Evolutionary conservation across 2,329 filamentous ascomycete species (phyloP), one percentile per base, ranked within the genome.

Genomic region (Penicillium sp.): DNA sequence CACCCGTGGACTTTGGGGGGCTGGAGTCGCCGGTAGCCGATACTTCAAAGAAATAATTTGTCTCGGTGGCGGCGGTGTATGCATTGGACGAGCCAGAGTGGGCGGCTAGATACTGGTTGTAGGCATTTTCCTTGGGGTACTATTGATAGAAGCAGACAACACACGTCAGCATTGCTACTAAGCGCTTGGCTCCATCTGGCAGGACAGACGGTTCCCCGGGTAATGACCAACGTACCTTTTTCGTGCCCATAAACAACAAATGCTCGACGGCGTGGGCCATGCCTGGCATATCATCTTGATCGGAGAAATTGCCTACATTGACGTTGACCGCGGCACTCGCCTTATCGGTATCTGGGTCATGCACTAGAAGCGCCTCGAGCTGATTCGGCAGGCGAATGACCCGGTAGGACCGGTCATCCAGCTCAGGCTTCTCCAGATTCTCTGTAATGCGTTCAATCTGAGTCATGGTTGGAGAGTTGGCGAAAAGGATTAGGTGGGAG

Each of bases 11-110:
- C 55, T 66, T 63, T 12, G 69, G 65, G 34, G 67, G 78, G 72
- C 64, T 63, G 2, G 78, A 74, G 48, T 81, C 80, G 12, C 89
- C 85, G 54, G 91, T 91, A 35, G 92, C 92, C 20, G 91, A 91
- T 59, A 98, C 88, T 72, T 99, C 95, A 74, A 99, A 99, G 78
- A 91, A 98, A 80, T 96, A 99, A 79, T 98, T 98, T 64, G 95
- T 99, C 54, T 94, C 96, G 1, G 92, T 96, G 5, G 91, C 83
- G 15, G 90, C 92, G 1, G 95, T 99, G 76, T 96, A 98, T 57
- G 95, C 95, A 75, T 99, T 99, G 31, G 93, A 96, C 72, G 89
- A 88, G 57, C 95, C 95, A 10, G 92, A 96, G 75, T 97, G 90
- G 60, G 91, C 85, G 54, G 92, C 90, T 55, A 99, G 86, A 75